Conservation (phyloP, 768 basidiomycete genomes). For the Hericium alpestre region DNA sequence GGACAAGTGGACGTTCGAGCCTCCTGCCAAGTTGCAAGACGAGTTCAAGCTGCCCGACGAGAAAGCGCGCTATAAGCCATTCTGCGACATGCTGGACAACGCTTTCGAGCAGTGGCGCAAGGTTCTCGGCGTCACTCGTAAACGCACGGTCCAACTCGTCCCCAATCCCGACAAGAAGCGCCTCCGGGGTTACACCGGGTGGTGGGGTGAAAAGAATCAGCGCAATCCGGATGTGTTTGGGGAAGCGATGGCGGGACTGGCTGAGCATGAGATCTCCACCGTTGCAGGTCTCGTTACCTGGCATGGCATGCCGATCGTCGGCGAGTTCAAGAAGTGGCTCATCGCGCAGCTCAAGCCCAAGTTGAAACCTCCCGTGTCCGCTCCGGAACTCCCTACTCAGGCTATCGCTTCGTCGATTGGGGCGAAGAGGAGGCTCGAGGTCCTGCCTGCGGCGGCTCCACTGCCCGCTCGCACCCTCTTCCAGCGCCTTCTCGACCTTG, state of each 20-base stretch:
- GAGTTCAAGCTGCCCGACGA: not conserved
- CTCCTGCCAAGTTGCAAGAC: not conserved
- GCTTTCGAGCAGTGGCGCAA: not conserved
- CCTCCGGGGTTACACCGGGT: not conserved
- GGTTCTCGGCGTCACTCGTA: too few species aligned
- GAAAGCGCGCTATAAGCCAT: not conserved
- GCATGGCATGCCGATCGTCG: too few species aligned
- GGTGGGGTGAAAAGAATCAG: not conserved
- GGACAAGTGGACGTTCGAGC: not conserved
- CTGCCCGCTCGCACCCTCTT: conserved; percentile 56
- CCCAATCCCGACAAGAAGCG: not conserved
- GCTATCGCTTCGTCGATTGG: too few species aligned
- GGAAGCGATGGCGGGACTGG: too few species aligned
- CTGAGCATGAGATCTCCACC: too few species aligned
- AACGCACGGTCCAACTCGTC: too few species aligned
- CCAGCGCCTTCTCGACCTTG: conserved; percentile 41
- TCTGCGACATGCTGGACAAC: not conserved
- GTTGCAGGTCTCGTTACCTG: too few species aligned
- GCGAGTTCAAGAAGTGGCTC: too few species aligned
- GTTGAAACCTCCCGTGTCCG: too few species aligned
- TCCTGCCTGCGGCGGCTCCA: conserved; percentile 63
- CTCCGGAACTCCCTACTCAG: too few species aligned
- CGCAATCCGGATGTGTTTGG: not conserved
- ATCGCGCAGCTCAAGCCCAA: too few species aligned
- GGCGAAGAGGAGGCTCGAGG: conserved; percentile 32